A percentile compares a stretch with the other conserved stretches of the same genome.
phyloP scores from a whole-genome alignment of 345 rosid species.

The Reutealis trisperma region DNA sequence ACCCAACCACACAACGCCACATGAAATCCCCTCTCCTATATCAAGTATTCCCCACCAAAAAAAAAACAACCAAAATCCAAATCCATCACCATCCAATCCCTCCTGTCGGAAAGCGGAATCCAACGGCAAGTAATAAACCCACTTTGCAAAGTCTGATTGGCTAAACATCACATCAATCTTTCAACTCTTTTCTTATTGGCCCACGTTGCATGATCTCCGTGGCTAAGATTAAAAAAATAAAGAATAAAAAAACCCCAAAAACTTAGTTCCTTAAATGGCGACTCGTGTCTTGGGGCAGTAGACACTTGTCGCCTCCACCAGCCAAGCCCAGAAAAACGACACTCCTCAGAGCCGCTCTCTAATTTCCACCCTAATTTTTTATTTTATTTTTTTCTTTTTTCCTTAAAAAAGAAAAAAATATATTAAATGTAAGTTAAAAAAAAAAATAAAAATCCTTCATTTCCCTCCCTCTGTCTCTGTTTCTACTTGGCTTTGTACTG shows the following conservation, averaged over 20 bases:
- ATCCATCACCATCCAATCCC: slow-evolving; percentile 12
- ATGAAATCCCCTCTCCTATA: background rate
- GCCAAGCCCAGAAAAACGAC: slow-evolving; percentile 34
- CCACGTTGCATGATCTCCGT: slow-evolving; percentile 51
- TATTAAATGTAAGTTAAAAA: slow-evolving; percentile 30
- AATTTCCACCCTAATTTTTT: slow-evolving; percentile 13
- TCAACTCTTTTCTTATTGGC: slow-evolving; percentile 35
- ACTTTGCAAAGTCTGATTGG: slow-evolving; percentile 45
- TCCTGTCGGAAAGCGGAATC: slow-evolving; percentile 34
- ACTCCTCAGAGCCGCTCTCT: slow-evolving; percentile 16
- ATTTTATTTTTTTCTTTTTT: background rate
- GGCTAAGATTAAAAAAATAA: slow-evolving; percentile 25
- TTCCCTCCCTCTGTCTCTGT: background rate
- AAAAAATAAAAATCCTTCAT: background rate
- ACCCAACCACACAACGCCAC: background rate
- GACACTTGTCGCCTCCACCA: slow-evolving; percentile 86
- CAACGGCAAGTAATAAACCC: slow-evolving; percentile 40
- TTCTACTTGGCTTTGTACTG: background rate
- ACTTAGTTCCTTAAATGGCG: slow-evolving; percentile 50
- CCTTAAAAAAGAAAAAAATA: background rate
- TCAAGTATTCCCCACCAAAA: background rate
- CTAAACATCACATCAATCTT: slow-evolving; percentile 33
- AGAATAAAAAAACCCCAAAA: slow-evolving; percentile 7
- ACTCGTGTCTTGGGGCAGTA: slow-evolving; percentile 60
- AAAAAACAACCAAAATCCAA: background rate